These are phyloP conservation scores for Chlorella variabilis DNA, from an alignment of 163 green algal species.

Conservation along the genomic window DNA sequence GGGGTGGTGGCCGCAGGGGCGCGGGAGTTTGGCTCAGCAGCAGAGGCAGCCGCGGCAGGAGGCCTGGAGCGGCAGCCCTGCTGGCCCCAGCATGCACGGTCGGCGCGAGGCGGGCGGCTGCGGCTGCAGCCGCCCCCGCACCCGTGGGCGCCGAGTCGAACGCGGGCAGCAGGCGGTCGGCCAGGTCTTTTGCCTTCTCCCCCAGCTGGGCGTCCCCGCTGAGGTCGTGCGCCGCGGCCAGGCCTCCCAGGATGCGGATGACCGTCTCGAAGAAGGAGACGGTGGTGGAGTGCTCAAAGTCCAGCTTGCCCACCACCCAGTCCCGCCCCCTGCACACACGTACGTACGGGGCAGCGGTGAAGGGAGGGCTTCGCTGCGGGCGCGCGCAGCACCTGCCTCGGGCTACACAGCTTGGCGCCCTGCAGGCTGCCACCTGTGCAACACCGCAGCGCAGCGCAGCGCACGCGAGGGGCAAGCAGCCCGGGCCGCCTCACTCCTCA, in stretches of 20 bases:
- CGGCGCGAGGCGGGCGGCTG: not conserved
- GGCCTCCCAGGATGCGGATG: conserved; percentile 65
- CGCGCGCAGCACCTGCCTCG: too few species aligned
- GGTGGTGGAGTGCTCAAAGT: conserved; percentile 47
- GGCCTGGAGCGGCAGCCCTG: too few species aligned
- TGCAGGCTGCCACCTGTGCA: too few species aligned
- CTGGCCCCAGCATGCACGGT: not conserved
- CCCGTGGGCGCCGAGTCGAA: conserved; percentile 39
- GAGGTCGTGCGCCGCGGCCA: conserved; percentile 73
- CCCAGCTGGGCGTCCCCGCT: conserved; percentile 52
- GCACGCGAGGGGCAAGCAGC: too few species aligned
- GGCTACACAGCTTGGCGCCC: too few species aligned
- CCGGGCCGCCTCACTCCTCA: conserved; percentile 6
- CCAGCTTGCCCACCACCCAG: conserved; percentile 55
- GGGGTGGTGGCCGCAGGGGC: not conserved
- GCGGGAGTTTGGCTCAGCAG: not conserved
- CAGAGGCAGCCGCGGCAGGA: too few species aligned
- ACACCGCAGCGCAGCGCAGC: too few species aligned
- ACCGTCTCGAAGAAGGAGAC: conserved; percentile 79
- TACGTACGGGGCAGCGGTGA: too few species aligned
- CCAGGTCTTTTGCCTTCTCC: conserved; percentile 73
- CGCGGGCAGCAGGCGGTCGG: conserved; percentile 53
- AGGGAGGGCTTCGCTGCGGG: too few species aligned
- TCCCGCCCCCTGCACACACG: conserved; percentile 36
- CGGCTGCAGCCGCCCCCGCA: not conserved